A percentile compares a stretch with the other conserved stretches of the same genome.
Conservation (phyloP, 305 asterid genomes). For the Fraxinus paxiana region DNA sequence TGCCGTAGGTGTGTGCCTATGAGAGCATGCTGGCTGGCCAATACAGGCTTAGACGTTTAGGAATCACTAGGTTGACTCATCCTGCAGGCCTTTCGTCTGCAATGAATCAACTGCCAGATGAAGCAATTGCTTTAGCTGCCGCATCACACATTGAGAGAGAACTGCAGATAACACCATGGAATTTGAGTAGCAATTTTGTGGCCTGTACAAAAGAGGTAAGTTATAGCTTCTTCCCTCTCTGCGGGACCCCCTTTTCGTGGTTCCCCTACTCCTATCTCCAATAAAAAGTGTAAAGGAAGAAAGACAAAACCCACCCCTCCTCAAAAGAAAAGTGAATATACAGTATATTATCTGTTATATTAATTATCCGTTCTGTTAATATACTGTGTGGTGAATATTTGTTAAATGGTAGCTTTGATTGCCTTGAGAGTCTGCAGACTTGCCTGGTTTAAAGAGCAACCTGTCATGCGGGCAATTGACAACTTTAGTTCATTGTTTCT, state of each 20-base stretch:
- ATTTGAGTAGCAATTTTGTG: conserved; percentile 89
- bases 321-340: not conserved
- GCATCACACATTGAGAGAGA: conserved; percentile 99
- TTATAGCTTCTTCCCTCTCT: conserved; percentile 6
- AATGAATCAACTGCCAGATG: conserved; percentile 99
- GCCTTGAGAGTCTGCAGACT: not conserved
- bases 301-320: not conserved
- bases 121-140: conserved; percentile 97
- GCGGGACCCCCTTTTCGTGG: not conserved
- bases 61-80: conserved; percentile 72
- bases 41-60: conserved; percentile 85
- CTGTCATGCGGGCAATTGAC: conserved; percentile 11
- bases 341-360: not conserved
- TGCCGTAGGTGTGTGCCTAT: conserved; percentile 78
- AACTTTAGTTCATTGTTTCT: not conserved
- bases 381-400: not conserved
- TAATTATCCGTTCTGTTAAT: not conserved
- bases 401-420: not conserved
- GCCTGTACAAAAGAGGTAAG: conserved; percentile 90
- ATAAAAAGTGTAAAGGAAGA: not conserved
- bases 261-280: not conserved
- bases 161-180: conserved; percentile 99
- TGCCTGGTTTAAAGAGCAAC: conserved; percentile 1
- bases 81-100: conserved; percentile 92
- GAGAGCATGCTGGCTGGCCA: conserved; percentile 99